A percentile compares a stretch with the other conserved stretches of the same genome.
phyloP scores from a whole-genome alignment of 2,329 filamentous ascomycete genomes.

The Aspergillus pseudoterreus region DNA sequence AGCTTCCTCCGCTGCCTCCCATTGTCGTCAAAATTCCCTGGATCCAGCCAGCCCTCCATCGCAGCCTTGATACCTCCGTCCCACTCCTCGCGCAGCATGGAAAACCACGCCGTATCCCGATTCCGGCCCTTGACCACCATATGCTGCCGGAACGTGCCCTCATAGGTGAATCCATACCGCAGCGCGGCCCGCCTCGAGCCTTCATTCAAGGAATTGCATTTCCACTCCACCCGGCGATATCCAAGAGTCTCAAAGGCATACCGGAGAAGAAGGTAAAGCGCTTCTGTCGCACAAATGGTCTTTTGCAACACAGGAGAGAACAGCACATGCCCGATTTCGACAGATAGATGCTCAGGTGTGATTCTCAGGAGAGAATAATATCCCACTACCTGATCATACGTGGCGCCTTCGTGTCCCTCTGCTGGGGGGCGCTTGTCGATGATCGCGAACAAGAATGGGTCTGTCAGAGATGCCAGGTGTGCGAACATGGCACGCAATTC shows the following conservation, averaged over 20 bases:
- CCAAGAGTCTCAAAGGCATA: constrained; percentile 53
- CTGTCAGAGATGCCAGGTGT: constrained; percentile 1
- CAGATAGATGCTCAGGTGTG: not conserved
- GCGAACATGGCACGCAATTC: not conserved
- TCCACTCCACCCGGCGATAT: constrained; percentile 62
- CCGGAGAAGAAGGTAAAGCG: constrained; percentile 38
- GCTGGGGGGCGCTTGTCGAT: not conserved
- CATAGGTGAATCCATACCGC: constrained; percentile 56
- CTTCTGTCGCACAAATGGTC: not conserved
- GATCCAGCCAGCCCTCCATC: constrained; percentile 54
- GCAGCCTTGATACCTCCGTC: constrained; percentile 51
- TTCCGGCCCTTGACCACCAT: constrained; percentile 56
- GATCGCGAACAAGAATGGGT: constrained; percentile 1
- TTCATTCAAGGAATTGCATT: constrained; percentile 56
- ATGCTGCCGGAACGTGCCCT: constrained; percentile 61
- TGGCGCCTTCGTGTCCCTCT: not conserved
- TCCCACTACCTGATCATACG: not conserved
- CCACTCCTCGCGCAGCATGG: constrained; percentile 60
- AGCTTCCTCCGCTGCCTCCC: constrained; percentile 45
- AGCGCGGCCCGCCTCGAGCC: constrained; percentile 53
- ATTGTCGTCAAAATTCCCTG: constrained; percentile 53
- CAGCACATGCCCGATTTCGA: not conserved
- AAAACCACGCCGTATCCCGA: constrained; percentile 60
- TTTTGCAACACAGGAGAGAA: not conserved
- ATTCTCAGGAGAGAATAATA: constrained; percentile 1